phyloP scores from a whole-genome alignment of 257 asterid species.

The Pogostemon cablin region DNA sequence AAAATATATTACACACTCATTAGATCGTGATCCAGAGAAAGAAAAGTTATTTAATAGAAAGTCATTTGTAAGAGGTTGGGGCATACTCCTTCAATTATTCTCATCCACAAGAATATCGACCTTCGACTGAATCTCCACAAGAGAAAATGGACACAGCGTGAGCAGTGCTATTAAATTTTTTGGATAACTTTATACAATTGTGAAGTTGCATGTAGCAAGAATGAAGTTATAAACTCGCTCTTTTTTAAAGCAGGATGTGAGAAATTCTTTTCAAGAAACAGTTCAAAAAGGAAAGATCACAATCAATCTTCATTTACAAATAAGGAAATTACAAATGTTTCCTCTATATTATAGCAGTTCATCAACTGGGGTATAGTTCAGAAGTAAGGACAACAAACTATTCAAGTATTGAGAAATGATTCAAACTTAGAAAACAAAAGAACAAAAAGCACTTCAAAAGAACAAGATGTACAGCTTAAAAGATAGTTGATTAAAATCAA shows the following conservation, averaged over 20 bases:
- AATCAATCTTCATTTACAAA: neutral
- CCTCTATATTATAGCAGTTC: neutral
- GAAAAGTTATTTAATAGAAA: neutral
- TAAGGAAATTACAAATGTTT: neutral
- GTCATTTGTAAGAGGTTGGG: neutral
- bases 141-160: neutral
- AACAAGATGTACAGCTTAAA: neutral
- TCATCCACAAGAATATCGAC: neutral
- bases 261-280: neutral
- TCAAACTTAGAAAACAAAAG: neutral
- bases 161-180: neutral
- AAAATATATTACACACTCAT: neutral
- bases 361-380: constrained; percentile 1
- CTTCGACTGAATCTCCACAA: neutral
- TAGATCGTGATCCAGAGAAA: constrained; percentile 18
- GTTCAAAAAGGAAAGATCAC: constrained; percentile 15
- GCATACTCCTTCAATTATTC: neutral
- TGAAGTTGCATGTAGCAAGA: neutral
- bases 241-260: neutral
- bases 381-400: constrained; percentile 2
- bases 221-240: constrained; percentile 10
- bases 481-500: neutral
- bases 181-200: neutral
- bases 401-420: constrained; percentile 27
- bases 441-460: neutral